Evolutionary conservation across 805 yeast species (phyloP).

Genomic region (Lipomyces japonicus): DNA sequence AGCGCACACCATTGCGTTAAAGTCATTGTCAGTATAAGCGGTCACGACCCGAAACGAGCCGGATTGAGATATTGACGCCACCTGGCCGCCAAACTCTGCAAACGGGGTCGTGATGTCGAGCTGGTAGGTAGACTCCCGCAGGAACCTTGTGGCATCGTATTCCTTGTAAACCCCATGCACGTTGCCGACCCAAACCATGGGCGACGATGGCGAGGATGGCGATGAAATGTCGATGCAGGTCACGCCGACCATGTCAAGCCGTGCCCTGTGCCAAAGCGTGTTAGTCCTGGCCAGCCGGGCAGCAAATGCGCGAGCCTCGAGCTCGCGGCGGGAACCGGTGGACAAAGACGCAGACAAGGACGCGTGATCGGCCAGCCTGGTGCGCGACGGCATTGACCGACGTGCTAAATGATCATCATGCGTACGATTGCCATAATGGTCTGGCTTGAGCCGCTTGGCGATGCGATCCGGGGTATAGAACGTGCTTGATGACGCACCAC

Average conservation of each 20-base stretch:
- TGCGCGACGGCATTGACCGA: not conserved
- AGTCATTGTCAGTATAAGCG: slow-evolving; percentile 10
- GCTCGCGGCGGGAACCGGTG: slow-evolving; percentile 8
- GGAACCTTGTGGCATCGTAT: slow-evolving; percentile 10
- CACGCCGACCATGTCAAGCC: slow-evolving; percentile 19
- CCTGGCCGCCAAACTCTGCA: slow-evolving; percentile 26
- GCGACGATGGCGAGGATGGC: slow-evolving; percentile 3
- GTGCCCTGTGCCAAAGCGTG: slow-evolving; percentile 17
- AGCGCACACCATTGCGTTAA: slow-evolving; percentile 24
- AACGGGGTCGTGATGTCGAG: slow-evolving; percentile 26
- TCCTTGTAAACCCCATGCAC: slow-evolving; percentile 19
- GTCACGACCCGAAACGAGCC: slow-evolving; percentile 20
- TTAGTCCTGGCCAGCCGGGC: slow-evolving; percentile 11
- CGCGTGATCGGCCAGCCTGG: not conserved
- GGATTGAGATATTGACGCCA: slow-evolving; percentile 16
- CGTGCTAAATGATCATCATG: too few relatives aligned
- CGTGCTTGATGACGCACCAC: slow-evolving; percentile 27
- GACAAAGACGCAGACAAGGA: too few relatives aligned
- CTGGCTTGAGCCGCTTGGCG: slow-evolving; percentile 18
- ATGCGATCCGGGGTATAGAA: slow-evolving; percentile 30
- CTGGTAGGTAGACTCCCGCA: slow-evolving; percentile 15
- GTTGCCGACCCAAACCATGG: slow-evolving; percentile 20
- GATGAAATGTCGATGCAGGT: slow-evolving; percentile 21
- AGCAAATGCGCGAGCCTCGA: slow-evolving; percentile 8
- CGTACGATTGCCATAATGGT: too few relatives aligned